Evolutionary conservation across 108 stramenopile species (phyloP).

Genomic region (Skeletonema marinoi): DNA sequence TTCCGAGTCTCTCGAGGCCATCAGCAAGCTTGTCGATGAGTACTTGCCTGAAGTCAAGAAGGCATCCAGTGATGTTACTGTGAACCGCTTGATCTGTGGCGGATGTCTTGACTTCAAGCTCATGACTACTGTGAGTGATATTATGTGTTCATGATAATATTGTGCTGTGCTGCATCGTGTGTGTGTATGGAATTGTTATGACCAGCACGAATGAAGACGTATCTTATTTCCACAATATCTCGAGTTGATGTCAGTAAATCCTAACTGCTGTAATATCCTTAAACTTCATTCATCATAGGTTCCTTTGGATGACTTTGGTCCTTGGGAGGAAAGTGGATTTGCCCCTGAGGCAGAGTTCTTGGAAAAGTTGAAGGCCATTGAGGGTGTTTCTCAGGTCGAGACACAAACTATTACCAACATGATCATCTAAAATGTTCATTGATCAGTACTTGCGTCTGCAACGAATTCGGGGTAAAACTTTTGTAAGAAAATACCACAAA

Average conservation of each 20-base stretch:
- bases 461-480: too few species aligned
- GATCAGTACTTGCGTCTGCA: not conserved
- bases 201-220: not conserved
- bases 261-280: not conserved
- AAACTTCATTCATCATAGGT: conserved; percentile 9
- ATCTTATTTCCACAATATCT: not conserved
- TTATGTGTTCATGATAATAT: not conserved
- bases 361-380: conserved; percentile 84
- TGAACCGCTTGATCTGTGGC: conserved; percentile 87
- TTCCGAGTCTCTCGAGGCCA: conserved; percentile 74
- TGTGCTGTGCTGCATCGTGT: not conserved
- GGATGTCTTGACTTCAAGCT: conserved; percentile 88
- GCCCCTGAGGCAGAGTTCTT: conserved; percentile 84
- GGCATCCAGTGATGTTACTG: conserved; percentile 58
- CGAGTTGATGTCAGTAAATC: not conserved
- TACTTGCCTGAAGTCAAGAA: conserved; percentile 80
- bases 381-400: conserved; percentile 85
- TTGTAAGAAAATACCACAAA: too few species aligned
- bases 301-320: conserved; percentile 80
- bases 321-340: conserved; percentile 78
- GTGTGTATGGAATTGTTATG: not conserved
- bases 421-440: conserved; percentile 54
- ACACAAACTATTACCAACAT: conserved; percentile 89
- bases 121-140: conserved; percentile 63
- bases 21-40: conserved; percentile 78